phyloP scores from a whole-genome alignment of 2,329 filamentous ascomycete genomes.

The Sclerotinia borealis region DNA sequence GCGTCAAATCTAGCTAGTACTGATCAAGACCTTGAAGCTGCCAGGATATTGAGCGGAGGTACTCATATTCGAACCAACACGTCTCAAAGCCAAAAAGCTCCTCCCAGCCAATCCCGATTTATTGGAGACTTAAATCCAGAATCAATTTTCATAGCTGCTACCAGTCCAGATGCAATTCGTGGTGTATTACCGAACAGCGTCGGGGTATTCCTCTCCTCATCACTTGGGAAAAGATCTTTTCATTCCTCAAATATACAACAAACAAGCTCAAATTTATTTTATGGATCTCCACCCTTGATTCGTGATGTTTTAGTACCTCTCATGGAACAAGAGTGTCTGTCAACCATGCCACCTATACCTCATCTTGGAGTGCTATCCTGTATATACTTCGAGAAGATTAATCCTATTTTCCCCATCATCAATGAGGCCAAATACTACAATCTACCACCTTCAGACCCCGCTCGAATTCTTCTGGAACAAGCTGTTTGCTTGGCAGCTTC shows the following conservation, averaged over 20 bases:
- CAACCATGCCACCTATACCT: conserved; percentile 41
- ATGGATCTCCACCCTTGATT: conserved; percentile 18
- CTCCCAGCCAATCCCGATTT: conserved; percentile 37
- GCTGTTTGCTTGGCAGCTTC: conserved; percentile 50
- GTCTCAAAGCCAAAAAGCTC: neutral
- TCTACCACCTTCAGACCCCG: conserved; percentile 23
- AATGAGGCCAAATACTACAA: conserved; percentile 32
- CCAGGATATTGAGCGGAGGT: conserved; percentile 11
- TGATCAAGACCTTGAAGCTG: conserved; percentile 12
- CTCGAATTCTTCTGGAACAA: conserved; percentile 44
- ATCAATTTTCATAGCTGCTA: conserved; percentile 52
- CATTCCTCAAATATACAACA: conserved; percentile 3
- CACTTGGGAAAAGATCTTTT: neutral
- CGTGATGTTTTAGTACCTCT: conserved; percentile 22
- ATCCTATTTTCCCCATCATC: conserved; percentile 30
- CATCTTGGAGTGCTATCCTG: conserved; percentile 42
- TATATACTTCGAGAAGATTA: conserved; percentile 33
- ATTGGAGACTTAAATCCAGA: conserved; percentile 56
- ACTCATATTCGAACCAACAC: neutral
- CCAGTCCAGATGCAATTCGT: conserved; percentile 35
- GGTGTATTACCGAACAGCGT: conserved; percentile 44
- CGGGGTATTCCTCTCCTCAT: conserved; percentile 46
- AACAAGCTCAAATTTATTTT: conserved; percentile 17
- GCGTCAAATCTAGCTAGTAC: conserved; percentile 2
- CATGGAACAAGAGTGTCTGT: conserved; percentile 32